phyloP scores from a whole-genome alignment of 139 green algal genomes.

The Pleodorina starrii region DNA sequence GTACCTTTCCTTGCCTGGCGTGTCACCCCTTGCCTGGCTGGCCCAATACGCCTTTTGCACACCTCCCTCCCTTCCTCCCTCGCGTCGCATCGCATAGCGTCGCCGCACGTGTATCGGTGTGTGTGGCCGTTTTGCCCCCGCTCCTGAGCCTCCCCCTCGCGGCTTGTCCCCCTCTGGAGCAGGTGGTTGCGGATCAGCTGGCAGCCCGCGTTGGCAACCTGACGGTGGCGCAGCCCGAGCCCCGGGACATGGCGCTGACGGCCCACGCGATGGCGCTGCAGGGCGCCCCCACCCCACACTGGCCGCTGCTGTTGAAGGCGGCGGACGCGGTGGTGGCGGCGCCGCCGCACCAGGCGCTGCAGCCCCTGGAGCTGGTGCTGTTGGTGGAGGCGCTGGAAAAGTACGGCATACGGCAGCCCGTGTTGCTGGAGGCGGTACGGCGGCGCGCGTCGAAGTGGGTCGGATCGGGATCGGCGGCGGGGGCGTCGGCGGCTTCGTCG shows the following conservation, averaged over 20 bases:
- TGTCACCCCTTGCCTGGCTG: too few relatives aligned
- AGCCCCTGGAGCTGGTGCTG: not conserved
- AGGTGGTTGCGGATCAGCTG: not conserved
- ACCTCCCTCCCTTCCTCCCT: too few relatives aligned
- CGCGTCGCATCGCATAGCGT: too few relatives aligned
- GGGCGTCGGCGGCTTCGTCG: not conserved
- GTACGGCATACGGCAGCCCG: not conserved
- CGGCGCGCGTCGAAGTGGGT: not conserved
- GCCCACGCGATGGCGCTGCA: not conserved
- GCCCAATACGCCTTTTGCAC: too few relatives aligned
- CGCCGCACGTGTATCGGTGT: too few relatives aligned
- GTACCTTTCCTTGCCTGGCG: too few relatives aligned
- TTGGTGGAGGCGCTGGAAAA: slow-evolving; percentile 24
- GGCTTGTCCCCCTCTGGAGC: not conserved
- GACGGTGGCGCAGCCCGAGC: slow-evolving; percentile 14
- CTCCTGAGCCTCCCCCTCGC: too few relatives aligned
- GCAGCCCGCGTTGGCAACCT: not conserved
- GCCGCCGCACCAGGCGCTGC: not conserved
- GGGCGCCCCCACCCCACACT: not conserved
- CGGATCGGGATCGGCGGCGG: not conserved
- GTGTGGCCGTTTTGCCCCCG: too few relatives aligned
- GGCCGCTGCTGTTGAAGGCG: not conserved
- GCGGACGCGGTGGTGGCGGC: not conserved
- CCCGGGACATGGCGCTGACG: slow-evolving; percentile 1
- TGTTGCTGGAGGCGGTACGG: slow-evolving; percentile 4